These are phyloP conservation scores for Hymenoscyphus scutula DNA, from an alignment of 2,329 filamentous ascomycete species.

Conservation along the genomic window DNA sequence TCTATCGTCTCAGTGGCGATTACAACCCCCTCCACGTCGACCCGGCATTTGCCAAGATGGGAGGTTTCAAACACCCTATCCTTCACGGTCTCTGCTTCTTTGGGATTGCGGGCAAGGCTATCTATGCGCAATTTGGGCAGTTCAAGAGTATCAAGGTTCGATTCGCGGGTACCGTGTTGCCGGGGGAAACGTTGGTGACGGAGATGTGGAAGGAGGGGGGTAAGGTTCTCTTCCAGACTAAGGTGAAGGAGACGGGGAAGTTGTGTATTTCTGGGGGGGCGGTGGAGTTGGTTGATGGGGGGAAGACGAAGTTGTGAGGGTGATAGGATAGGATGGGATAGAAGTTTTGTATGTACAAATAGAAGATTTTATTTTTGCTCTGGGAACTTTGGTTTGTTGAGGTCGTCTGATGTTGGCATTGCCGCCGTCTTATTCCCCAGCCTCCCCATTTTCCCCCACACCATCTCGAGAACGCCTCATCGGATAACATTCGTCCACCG, in stretches of 20 bases:
- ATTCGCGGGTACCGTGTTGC: conserved; percentile 81
- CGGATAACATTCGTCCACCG: no score
- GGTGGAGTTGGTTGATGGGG: conserved; percentile 55
- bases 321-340: not conserved
- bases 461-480: no score
- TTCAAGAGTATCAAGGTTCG: conserved; percentile 92
- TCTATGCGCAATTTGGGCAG: conserved; percentile 77
- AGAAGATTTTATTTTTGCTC: no score
- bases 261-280: conserved; percentile 78
- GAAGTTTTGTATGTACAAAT: not conserved
- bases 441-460: no score
- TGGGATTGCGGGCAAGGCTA: conserved; percentile 85
- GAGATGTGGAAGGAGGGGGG: conserved; percentile 92
- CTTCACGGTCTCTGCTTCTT: conserved; percentile 97
- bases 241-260: conserved; percentile 91
- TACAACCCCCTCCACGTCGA: conserved; percentile 97
- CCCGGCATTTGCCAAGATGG: conserved; percentile 88
- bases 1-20: conserved; percentile 93
- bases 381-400: no score
- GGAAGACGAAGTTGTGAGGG: conserved; percentile 23
- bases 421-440: no score
- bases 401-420: no score
- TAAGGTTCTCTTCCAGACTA: conserved; percentile 79
- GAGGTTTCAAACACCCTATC: conserved; percentile 92
- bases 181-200: conserved; percentile 84